Base-by-base conservation (phyloP, 2,329 filamentous ascomycete genomes). In the Pezicula rhizophila region DNA sequence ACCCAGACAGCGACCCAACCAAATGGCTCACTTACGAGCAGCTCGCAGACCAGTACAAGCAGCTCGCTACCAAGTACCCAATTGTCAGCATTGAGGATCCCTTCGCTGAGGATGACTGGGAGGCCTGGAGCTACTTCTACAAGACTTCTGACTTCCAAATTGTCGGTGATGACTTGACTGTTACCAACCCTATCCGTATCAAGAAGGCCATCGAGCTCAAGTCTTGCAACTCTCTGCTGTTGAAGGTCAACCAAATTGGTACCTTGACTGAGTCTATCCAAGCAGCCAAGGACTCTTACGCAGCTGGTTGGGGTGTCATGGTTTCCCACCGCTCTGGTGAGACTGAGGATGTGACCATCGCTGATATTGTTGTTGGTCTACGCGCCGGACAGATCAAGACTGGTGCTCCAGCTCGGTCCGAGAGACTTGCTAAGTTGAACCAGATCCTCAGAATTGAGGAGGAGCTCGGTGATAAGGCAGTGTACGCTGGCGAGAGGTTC, bases 191-290 rank as follows among this genome's bases (percentile, higher is more conserved):
- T 57, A 76, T 88, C 65, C 92, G 93, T 74, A 99, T 99, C 83
- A 96, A 97, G 89, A 95, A 95, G 82, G 93, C 93, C 66, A 96
- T 97, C 63, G 91, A 97, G 73, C 86, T 93, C 68, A 99, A 99
- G 87, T 89, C 93, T 65, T 93, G 91, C 84, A 97, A 99, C 70
- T 88, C 91, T 59, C 87, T 99, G 52, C 83, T 99, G 56, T 89
- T 99, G 70, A 99, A 99, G 87, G 91, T 99, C 74, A 99, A 99
- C 87, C 93, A 99, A 82, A 99, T 99, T 65, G 93, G 93, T 76
- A 96, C 93, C 62, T 84, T 99, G 66, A 95, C 89, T 63, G 93
- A 99, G 81, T 96, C 93, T 52, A 96, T 97, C 76, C 91, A 97
- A 79, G 93, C 93, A 49, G 92, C 93, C 71, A 96, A 97, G 83